Conservation (phyloP, 2,329 filamentous ascomycete species). For the Fusarium sp. region DNA sequence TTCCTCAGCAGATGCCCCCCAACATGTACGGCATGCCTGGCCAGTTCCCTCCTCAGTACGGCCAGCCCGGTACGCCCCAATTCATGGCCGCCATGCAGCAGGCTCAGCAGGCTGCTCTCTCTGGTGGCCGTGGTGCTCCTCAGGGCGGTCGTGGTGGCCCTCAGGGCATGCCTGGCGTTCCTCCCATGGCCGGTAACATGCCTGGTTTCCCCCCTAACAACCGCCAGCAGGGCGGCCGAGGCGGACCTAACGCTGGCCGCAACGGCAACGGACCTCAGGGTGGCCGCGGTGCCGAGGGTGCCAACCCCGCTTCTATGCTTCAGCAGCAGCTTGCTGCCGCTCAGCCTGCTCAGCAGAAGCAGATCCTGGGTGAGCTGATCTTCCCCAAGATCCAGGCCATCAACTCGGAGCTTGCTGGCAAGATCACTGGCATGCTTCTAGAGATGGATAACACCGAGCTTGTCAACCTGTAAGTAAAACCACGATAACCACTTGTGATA, state of each 20-base stretch:
- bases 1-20: conserved; percentile 86
- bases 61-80: conserved; percentile 80
- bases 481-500: conserved; percentile 24
- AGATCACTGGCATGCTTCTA: conserved; percentile 99
- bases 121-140: conserved; percentile 70
- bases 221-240: conserved; percentile 62
- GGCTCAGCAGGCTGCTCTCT: conserved; percentile 69
- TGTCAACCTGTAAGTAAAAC: conserved; percentile 84
- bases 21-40: conserved; percentile 84
- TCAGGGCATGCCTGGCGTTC: conserved; percentile 73
- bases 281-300: conserved; percentile 54
- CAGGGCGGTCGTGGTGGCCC: conserved; percentile 72
- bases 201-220: conserved; percentile 67
- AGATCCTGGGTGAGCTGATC: conserved; percentile 95
- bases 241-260: conserved; percentile 53
- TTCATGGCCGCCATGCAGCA: conserved; percentile 86
- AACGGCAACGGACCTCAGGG: conserved; percentile 59
- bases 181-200: conserved; percentile 64
- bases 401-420: conserved; percentile 95
- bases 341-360: conserved; percentile 86
- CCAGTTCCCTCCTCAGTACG: conserved; percentile 83
- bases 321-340: conserved; percentile 66
- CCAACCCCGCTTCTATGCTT: conserved; percentile 52
- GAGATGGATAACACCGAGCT: conserved; percentile 99
- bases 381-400: conserved; percentile 98